These are phyloP conservation scores for Platanus orientalis DNA, from an alignment of 164 flowering plant genomes.

Conservation along the genomic window DNA sequence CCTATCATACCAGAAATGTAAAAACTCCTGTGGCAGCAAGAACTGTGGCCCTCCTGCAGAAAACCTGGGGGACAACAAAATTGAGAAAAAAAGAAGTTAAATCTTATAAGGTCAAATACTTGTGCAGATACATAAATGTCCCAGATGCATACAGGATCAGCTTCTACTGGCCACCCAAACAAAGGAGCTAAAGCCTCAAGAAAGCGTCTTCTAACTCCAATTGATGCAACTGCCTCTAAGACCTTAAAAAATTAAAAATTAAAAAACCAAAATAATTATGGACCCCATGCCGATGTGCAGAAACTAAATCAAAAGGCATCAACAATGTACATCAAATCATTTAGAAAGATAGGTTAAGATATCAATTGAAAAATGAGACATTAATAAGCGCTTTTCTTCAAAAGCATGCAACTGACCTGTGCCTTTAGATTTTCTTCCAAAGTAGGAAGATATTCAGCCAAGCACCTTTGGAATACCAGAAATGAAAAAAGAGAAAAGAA, in stretches of 20 bases:
- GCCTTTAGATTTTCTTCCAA: constrained; percentile 63
- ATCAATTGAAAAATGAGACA: neutral
- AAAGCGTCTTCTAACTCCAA: constrained; percentile 69
- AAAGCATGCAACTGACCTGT: constrained; percentile 47
- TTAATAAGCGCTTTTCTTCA: neutral
- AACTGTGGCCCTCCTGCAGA: constrained; percentile 76
- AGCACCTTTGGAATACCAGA: constrained; percentile 56
- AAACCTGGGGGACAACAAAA: constrained; percentile 47
- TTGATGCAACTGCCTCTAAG: constrained; percentile 59
- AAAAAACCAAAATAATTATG: neutral
- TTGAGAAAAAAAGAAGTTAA: constrained; percentile 4
- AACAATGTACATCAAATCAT: constrained; percentile 4
- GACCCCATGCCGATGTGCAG: neutral
- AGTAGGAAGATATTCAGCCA: constrained; percentile 92
- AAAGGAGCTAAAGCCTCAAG: constrained; percentile 65
- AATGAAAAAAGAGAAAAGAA: neutral
- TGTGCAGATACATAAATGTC: neutral
- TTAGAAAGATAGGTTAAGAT: constrained; percentile 5
- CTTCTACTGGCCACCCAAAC: constrained; percentile 85
- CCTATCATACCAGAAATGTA: constrained; percentile 59
- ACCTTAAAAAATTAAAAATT: constrained; percentile 39
- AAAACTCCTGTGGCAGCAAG: constrained; percentile 62
- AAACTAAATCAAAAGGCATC: constrained; percentile 3
- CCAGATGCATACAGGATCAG: constrained; percentile 63
- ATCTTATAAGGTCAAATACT: neutral